Evolutionary conservation across 225 moss, liverwort and hornwort species (phyloP).

Genomic region (Anthoceros angustus): DNA sequence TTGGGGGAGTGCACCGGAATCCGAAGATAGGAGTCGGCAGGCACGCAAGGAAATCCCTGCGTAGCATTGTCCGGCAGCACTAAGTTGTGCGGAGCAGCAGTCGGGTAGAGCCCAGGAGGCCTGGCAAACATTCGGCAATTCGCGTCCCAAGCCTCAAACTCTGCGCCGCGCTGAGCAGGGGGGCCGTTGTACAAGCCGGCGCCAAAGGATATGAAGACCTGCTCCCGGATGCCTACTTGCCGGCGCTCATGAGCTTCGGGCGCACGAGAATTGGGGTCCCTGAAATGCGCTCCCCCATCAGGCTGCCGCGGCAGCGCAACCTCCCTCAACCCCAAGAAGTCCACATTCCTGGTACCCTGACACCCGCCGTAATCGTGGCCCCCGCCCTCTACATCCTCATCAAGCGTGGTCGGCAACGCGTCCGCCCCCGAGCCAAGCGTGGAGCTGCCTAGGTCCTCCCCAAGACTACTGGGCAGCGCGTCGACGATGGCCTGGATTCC

Average conservation of each 20-base stretch:
- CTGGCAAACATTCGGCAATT: not conserved
- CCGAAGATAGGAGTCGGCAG: not conserved
- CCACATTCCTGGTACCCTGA: not conserved
- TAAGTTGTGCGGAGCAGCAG: not conserved
- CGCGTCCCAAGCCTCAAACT: not conserved
- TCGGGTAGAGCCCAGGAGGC: not conserved
- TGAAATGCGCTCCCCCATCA: not conserved
- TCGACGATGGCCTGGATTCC: not conserved
- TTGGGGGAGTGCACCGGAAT: not conserved
- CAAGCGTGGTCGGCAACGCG: not conserved
- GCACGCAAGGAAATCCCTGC: not conserved
- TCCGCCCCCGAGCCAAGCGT: not conserved
- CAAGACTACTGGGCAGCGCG: not conserved
- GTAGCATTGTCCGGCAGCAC: not conserved
- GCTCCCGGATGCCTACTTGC: not conserved
- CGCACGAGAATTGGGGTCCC: not conserved
- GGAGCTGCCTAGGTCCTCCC: not conserved
- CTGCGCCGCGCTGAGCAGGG: not conserved
- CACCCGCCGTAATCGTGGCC: not conserved
- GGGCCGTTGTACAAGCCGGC: not conserved
- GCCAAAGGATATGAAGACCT: not conserved
- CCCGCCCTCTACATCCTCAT: not conserved
- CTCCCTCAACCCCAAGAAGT: constrained; percentile 1
- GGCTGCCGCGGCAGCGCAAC: not conserved
- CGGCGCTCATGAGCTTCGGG: not conserved